Evolutionary conservation across 2,329 filamentous ascomycete genomes (phyloP).

Genomic region (Cladosporium austrohemisphaericum): DNA sequence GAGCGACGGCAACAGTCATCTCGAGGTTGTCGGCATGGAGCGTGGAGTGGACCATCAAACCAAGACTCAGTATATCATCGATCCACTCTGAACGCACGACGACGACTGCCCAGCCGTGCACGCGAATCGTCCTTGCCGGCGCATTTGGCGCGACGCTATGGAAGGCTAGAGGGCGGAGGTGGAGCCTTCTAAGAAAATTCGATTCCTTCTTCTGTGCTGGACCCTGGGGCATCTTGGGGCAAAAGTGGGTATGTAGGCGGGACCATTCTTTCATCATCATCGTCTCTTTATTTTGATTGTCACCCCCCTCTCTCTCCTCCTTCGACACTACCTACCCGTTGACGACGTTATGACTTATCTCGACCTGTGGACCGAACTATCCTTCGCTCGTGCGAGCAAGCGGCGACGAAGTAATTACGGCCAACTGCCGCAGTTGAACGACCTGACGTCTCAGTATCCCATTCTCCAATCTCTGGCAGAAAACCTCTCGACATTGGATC

Average conservation of each 20-base stretch:
- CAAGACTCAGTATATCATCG: too few relatives aligned
- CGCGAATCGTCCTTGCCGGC: neutral
- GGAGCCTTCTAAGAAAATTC: slow-evolving; percentile 13
- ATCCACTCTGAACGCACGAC: too few relatives aligned
- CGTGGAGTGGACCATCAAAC: too few relatives aligned
- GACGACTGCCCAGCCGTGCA: slow-evolving; percentile 14
- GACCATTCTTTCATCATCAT: slow-evolving; percentile 11
- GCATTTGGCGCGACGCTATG: slow-evolving; percentile 1
- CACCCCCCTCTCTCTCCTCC: neutral
- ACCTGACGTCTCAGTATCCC: slow-evolving; percentile 13
- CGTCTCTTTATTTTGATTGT: neutral
- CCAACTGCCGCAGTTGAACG: slow-evolving; percentile 5
- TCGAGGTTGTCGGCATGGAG: too few relatives aligned
- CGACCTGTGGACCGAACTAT: slow-evolving; percentile 8
- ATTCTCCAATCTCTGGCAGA: slow-evolving; percentile 9
- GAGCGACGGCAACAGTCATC: too few relatives aligned
- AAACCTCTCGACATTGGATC: slow-evolving; percentile 8
- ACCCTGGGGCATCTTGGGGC: slow-evolving; percentile 1
- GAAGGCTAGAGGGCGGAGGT: slow-evolving; percentile 11
- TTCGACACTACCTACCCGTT: neutral
- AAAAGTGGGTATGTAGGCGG: neutral
- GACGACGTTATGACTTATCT: slow-evolving; percentile 10
- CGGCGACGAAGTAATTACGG: neutral
- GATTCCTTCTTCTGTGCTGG: slow-evolving; percentile 13
- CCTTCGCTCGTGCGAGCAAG: slow-evolving; percentile 6